These are phyloP conservation scores for Sungouiella thailandica DNA, from an alignment of 805 yeast species.

Conservation along the genomic window DNA sequence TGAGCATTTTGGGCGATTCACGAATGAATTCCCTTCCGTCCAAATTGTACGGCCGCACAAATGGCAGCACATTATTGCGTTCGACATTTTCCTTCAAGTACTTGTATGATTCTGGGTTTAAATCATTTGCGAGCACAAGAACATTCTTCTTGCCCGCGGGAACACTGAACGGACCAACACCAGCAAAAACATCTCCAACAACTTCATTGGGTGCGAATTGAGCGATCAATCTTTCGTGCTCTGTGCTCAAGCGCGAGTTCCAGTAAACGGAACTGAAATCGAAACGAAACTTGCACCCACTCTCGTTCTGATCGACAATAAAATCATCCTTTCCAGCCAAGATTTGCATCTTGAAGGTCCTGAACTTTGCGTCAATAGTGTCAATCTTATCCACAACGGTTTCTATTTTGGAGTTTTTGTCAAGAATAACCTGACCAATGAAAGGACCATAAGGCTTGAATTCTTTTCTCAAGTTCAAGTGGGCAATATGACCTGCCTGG, in stretches of 20 bases:
- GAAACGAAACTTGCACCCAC: constrained; percentile 78
- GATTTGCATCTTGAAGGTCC: constrained; percentile 92
- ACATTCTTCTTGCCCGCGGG: constrained; percentile 88
- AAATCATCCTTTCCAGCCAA: constrained; percentile 80
- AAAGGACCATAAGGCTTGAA: constrained; percentile 75
- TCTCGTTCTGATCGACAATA: constrained; percentile 80
- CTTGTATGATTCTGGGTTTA: constrained; percentile 81
- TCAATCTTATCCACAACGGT: constrained; percentile 93
- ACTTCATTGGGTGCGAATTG: constrained; percentile 62
- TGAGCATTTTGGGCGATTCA: constrained; percentile 48
- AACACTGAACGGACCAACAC: constrained; percentile 96
- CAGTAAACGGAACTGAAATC: constrained; percentile 94
- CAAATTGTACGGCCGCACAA: constrained; percentile 59
- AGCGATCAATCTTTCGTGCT: constrained; percentile 76
- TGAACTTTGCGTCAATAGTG: constrained; percentile 76
- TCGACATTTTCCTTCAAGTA: constrained; percentile 62
- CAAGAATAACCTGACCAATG: constrained; percentile 87
- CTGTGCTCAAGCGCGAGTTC: constrained; percentile 93
- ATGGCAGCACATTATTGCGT: constrained; percentile 55
- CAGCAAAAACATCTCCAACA: constrained; percentile 95
- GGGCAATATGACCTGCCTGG: constrained; percentile 93
- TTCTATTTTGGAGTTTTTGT: constrained; percentile 73
- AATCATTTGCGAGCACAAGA: constrained; percentile 84
- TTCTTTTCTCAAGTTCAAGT: constrained; percentile 76
- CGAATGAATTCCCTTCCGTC: constrained; percentile 84